Base-by-base conservation (phyloP, 2,329 filamentous ascomycete genomes). In the Aspergillus sp. region DNA sequence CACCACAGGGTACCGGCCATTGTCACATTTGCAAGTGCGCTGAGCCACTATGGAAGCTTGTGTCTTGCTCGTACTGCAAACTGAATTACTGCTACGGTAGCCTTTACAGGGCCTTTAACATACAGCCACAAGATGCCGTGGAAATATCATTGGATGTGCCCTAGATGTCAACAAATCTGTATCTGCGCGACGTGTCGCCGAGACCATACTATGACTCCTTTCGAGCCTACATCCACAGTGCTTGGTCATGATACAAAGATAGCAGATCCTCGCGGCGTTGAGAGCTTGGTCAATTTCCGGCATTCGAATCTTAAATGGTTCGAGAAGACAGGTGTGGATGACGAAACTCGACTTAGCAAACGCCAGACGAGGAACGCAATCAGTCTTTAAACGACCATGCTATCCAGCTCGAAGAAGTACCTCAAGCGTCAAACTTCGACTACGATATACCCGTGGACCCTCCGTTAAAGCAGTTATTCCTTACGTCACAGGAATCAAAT, bases 171-270 rank as follows among this genome's bases (percentile, higher is more conserved):
- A 19, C 83, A 84, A 15, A 88, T 91, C 33, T 98, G 93, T 74
- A 94, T 90, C 54, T 96, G 90, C 59, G 87, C 83, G 10, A 74
- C 76, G 41, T 98, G 93, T 66, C 82, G 86, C 30, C 81, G 82
- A 38, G 76, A 80, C 50, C 72, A 75, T 7, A 82, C 79, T n/a
- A 86, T 86, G 58, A 77, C 76, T 4, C 87, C 90, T 0, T 95
- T 95, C 60, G 82, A 86, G 45, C 93, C 93, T 0, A 93, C 88
- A 60, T 88, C 86, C 49, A 95, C 90, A 0, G 75, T 91, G 1
- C 79, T 97, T 2, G 93, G 93, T 0, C 90, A 96, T 59, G 90
- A 97, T 57, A 98, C 93, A 0, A 85, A 86, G 30, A 84, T 97
- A 43, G 91, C 93, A 2, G 93, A 98, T 68, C 85, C 88, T 45